Base-by-base conservation (phyloP, 768 basidiomycete genomes). In the Auriculariales sp. region DNA sequence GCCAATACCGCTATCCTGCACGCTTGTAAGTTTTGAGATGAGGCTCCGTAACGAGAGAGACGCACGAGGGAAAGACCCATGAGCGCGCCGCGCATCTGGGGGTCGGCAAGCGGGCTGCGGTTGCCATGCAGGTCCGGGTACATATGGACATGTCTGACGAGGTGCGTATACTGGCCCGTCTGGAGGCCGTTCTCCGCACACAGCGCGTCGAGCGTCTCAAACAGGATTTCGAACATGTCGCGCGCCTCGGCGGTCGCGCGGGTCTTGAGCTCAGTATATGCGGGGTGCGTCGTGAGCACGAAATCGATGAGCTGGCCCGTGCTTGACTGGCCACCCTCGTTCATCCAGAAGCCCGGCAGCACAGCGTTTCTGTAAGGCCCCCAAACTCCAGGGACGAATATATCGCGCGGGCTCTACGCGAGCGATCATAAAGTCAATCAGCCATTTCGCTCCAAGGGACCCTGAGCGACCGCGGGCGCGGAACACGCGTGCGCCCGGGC, bases 321-420 rank as follows among this genome's bases (percentile, higher is more conserved):
- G 1, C 92, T 93, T 6, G 92, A 95, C 65, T 99, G 95, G 2
- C 95, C 95, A 32, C 94, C 95, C 66, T 99, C 95, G 59, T 93
- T 99, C 91, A 97, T 95, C 95, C 94, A 99, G 83, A 89, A 93
- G 15, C 83, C 90, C 35, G 81, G 81, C 66, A 97, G 92, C 28
- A 93, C 74, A 4, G 90, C 81, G 59, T 97, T 83, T 78, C 75
- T 83, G 62, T 90, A 91, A 1, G 88, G 88, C 0, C 89, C 89
- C 91, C 91, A 95, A 19, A 95, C 83, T 1, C 95, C 91, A 28
- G 81, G 73, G 2, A 97, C 94, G 55, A 93, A 90, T 6, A 91
- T 75, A 1, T 82, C 83, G 49, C 88, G 66, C 3, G 76, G 77
- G 63, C 84, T 92, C 81, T 92, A 15, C 27, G n/a, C n/a, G n/a